A percentile compares a stretch with the other conserved stretches of the same genome.
Conservation (phyloP, 2,329 filamentous ascomycete species). For the Graphium sp. region DNA sequence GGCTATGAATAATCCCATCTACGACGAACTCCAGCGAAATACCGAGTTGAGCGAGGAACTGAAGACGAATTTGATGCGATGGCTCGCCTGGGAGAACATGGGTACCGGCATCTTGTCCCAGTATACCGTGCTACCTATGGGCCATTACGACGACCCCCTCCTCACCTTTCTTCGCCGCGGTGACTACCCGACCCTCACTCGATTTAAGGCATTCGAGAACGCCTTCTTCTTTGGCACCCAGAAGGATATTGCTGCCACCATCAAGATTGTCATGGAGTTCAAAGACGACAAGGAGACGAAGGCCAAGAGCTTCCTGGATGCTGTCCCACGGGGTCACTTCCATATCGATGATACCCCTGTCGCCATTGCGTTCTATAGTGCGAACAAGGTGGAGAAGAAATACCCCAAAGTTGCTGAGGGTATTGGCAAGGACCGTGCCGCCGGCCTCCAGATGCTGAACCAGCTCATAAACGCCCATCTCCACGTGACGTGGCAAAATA, state of each 20-base stretch:
- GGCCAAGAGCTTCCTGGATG: conserved; percentile 46
- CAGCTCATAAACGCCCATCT: conserved; percentile 71
- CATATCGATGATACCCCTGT: conserved; percentile 45
- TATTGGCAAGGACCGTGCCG: conserved; percentile 35
- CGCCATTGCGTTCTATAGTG: conserved; percentile 65
- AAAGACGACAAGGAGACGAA: conserved; percentile 33
- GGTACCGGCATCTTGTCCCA: conserved; percentile 66
- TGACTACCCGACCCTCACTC: conserved; percentile 55
- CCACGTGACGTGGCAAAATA: conserved; percentile 69
- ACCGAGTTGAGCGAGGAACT: conserved; percentile 43
- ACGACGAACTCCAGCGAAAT: conserved; percentile 46
- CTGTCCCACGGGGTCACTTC: conserved; percentile 43
- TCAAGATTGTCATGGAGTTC: conserved; percentile 41
- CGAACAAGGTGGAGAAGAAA: conserved; percentile 39
- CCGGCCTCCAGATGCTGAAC: conserved; percentile 50
- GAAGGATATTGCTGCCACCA: conserved; percentile 41
- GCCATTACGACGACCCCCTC: conserved; percentile 51
- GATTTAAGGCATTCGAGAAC: conserved; percentile 54
- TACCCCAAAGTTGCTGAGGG: conserved; percentile 53
- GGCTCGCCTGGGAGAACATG: conserved; percentile 90
- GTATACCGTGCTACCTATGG: conserved; percentile 76
- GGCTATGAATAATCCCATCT: conserved; percentile 68
- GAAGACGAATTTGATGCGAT: conserved; percentile 59
- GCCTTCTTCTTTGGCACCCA: conserved; percentile 60
- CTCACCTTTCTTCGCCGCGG: conserved; percentile 59